A percentile compares a stretch with the other conserved stretches of the same genome.
These are phyloP conservation scores for Russula olivacea DNA, from an alignment of 768 basidiomycete species.

Conservation along the genomic window DNA sequence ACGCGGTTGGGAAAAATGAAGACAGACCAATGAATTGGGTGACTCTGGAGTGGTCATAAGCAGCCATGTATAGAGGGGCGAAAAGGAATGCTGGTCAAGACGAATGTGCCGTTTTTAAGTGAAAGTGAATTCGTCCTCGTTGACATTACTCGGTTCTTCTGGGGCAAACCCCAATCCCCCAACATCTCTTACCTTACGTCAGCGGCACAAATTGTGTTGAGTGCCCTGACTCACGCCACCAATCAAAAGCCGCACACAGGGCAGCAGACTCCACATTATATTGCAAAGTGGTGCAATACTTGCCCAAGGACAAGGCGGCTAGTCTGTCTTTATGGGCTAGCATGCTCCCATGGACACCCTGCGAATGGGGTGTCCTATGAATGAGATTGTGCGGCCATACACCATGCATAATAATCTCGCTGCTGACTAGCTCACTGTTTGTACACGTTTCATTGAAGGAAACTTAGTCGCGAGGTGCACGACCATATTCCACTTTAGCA, in stretches of 20 bases:
- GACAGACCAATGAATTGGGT: slow-evolving; percentile 56
- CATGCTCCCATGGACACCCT: no score
- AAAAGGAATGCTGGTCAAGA: slow-evolving; percentile 4
- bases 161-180: slow-evolving; percentile 25
- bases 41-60: slow-evolving; percentile 54
- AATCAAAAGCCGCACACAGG: background rate
- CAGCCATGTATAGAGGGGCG: slow-evolving; percentile 27
- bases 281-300: no score
- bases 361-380: no score
- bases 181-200: slow-evolving; percentile 22
- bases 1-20: slow-evolving; percentile 22
- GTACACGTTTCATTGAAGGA: no score
- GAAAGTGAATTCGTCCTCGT: slow-evolving; percentile 6
- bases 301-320: no score
- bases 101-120: slow-evolving; percentile 6
- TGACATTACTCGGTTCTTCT: slow-evolving; percentile 19
- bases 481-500: no score
- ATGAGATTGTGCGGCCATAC: no score
- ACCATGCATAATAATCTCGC: no score
- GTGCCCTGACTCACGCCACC: background rate
- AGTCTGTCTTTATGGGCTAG: no score
- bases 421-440: no score
- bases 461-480: no score
- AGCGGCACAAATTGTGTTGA: background rate
- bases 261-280: no score